Conservation (phyloP, 2,329 filamentous ascomycete species). For the Claviceps quebecensis region DNA sequence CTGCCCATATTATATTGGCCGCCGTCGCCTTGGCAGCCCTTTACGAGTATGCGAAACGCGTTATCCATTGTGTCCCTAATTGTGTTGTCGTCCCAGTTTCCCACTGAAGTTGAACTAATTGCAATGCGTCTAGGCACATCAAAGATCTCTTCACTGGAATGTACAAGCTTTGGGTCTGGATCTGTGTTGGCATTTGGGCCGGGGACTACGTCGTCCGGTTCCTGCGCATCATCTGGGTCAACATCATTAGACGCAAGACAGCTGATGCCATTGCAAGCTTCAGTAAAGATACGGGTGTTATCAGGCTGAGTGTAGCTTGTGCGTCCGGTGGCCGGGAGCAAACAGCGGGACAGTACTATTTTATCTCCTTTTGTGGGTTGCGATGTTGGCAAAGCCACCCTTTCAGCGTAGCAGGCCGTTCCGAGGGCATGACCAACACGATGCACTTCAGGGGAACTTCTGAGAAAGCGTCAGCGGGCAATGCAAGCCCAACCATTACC, state of each 20-base stretch:
- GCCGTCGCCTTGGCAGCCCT: constrained; percentile 29
- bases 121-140: constrained; percentile 6
- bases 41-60: constrained; percentile 25
- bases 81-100: neutral
- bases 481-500: neutral
- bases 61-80: neutral
- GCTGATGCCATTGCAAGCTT: neutral
- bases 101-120: too few relatives aligned
- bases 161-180: constrained; percentile 19
- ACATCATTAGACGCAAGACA: constrained; percentile 11
- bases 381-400: constrained; percentile 28
- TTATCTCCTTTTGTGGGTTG: constrained; percentile 20
- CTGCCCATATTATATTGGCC: constrained; percentile 31
- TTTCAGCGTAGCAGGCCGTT: constrained; percentile 22
- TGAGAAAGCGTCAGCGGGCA: neutral
- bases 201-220: constrained; percentile 29
- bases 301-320: neutral
- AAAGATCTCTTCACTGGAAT: constrained; percentile 8
- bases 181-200: constrained; percentile 28
- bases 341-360: constrained; percentile 25
- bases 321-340: constrained; percentile 10
- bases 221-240: constrained; percentile 21
- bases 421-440: neutral
- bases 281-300: neutral
- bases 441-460: neutral